phyloP scores from a whole-genome alignment of 73 alveolate species.

The Paramecium biaurelia region DNA sequence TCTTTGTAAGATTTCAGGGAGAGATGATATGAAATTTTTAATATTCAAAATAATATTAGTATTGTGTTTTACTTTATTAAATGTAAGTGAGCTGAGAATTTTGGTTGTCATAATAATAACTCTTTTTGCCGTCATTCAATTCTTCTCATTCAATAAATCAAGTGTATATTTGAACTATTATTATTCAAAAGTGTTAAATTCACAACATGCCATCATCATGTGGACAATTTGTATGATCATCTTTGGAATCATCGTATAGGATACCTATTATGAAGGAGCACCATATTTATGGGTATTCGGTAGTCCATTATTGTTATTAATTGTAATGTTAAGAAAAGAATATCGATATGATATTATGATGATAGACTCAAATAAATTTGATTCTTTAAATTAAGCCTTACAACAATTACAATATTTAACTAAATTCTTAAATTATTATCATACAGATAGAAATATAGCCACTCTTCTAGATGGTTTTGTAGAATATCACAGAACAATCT shows the following conservation, averaged over 20 bases:
- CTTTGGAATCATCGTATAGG: slow-evolving; percentile 52
- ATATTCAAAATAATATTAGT: slow-evolving; percentile 42
- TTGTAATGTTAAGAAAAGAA: slow-evolving; percentile 56
- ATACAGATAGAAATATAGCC: slow-evolving; percentile 61
- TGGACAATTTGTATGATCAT: slow-evolving; percentile 62
- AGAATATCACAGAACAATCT: slow-evolving; percentile 62
- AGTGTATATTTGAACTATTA: slow-evolving; percentile 36
- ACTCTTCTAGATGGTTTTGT: slow-evolving; percentile 64
- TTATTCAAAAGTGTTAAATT: slow-evolving; percentile 40
- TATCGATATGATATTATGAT: slow-evolving; percentile 63
- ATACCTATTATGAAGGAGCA: slow-evolving; percentile 59
- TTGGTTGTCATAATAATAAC: slow-evolving; percentile 54
- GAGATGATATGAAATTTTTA: slow-evolving; percentile 59
- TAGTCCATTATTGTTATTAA: slow-evolving; percentile 47
- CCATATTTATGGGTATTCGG: slow-evolving; percentile 62
- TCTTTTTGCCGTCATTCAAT: slow-evolving; percentile 35
- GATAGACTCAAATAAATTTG: slow-evolving; percentile 64
- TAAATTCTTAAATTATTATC: slow-evolving; percentile 52
- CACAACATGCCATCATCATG: slow-evolving; percentile 55
- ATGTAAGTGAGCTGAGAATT: slow-evolving; percentile 26
- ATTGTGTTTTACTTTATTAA: slow-evolving; percentile 51
- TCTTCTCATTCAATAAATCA: slow-evolving; percentile 58
- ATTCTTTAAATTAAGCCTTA: slow-evolving; percentile 57
- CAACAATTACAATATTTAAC: slow-evolving; percentile 41
- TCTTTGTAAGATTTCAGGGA: slow-evolving; percentile 51